Evolutionary conservation across 306 rosid genomes (phyloP), one percentile per base, ranked within the genome.

Genomic region (Begonia fuchsioides): DNA sequence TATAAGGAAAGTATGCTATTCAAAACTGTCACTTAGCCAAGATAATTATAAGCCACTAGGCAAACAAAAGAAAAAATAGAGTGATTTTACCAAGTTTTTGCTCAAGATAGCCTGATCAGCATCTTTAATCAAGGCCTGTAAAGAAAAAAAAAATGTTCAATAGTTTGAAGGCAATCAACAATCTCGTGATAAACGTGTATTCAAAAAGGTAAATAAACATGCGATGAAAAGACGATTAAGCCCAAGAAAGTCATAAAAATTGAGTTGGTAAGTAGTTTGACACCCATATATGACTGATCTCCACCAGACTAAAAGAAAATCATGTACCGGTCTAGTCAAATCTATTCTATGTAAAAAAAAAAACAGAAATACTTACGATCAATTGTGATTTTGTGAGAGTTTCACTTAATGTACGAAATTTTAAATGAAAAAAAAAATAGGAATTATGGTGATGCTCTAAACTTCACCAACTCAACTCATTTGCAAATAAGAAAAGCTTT

Each of bases 31-130:
- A 26, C 8, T 26, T 4, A n/a, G 35, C 35, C 35, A 26, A 26
- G 35, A 26, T 26, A 26, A 26, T 26, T 8, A 26, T 5, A 26
- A 26, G 35, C 8, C 35, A 26, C 1, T 26, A 54, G 14, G 13
- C 43, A 18, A 32, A 15, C 5, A n/a, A n/a, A 17, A 9, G 26
- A 53, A 9, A 54, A 63, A 66, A 63, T 38, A 10, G 3, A 40
- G 17, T 63, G 46, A 54, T 65, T 58, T 71, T 83, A 77, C 97
- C 97, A 90, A 66, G 70, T 90, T 80, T 77, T 90, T 90, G 93
- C 97, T 84, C 56, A 90, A 72, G 55, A 79, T 49, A 51, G 95
- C 97, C 63, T 79, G 97, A 51, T 79, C 87, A 55, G 90, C 90
- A 71, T 72, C 75, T 66, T 72, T 61, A 54, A 74, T 64, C 82